A percentile compares a stretch with the other conserved stretches of the same genome.
Evolutionary conservation across 352 stramenopile species (phyloP).

Genomic region (Phytophthora meadii): DNA sequence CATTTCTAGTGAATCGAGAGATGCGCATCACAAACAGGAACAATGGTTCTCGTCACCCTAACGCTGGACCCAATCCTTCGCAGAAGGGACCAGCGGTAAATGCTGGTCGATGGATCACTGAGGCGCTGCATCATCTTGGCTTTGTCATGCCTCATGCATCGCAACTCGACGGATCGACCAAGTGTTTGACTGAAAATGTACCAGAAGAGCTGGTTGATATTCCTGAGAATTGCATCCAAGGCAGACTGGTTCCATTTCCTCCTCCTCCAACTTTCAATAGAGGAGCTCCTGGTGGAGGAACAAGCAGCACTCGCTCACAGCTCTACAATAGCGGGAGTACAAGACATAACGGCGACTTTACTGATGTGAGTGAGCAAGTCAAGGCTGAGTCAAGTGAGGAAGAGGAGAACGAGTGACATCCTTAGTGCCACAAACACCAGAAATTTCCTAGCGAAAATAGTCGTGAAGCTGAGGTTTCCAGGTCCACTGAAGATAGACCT

Average conservation of each 20-base stretch:
- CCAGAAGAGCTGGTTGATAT: slow-evolving; percentile 28
- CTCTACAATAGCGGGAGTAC: slow-evolving; percentile 20
- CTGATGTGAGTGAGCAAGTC: background rate
- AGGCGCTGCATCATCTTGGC: slow-evolving; percentile 48
- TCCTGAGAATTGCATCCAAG: slow-evolving; percentile 39
- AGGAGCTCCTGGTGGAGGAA: background rate
- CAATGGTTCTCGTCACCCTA: slow-evolving; percentile 4
- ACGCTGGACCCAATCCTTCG: slow-evolving; percentile 7
- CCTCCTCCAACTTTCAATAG: slow-evolving; percentile 12
- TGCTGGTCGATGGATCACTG: slow-evolving; percentile 38
- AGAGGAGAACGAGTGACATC: slow-evolving; percentile 7
- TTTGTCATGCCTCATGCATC: slow-evolving; percentile 41
- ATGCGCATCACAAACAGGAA: slow-evolving; percentile 35
- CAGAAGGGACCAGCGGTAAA: slow-evolving; percentile 17
- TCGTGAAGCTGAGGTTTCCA: background rate
- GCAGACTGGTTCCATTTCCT: slow-evolving; percentile 44
- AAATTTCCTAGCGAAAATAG: slow-evolving; percentile 9
- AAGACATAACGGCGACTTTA: slow-evolving; percentile 1
- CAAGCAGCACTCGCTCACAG: slow-evolving; percentile 23
- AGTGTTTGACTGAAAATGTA: background rate
- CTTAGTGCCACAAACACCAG: slow-evolving; percentile 1
- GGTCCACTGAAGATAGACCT: background rate
- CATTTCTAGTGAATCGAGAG: slow-evolving; percentile 43
- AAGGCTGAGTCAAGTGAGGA: background rate
- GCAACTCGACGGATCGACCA: background rate